Evolutionary conservation across 345 rosid species (phyloP), one percentile per base, ranked within the genome.

Genomic region (Lenwebbia sp.): DNA sequence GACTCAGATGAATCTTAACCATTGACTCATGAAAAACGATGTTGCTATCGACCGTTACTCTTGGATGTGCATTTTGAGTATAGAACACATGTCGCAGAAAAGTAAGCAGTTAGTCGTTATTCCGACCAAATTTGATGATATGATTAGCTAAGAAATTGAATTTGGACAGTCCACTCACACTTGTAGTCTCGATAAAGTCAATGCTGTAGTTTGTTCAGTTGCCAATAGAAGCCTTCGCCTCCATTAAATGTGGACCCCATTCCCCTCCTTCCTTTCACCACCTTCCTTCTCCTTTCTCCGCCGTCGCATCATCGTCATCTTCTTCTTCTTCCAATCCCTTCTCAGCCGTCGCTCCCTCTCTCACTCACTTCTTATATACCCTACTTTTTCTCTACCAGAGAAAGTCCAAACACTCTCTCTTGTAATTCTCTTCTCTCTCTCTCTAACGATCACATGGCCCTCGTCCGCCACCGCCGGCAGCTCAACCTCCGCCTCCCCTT

Each of bases 391-490:
- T 70, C 76, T 21, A 60, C 74, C 74, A 28, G 21, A 28, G 74
- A 65, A n/a, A n/a, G 23, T 65, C 44, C 76, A 65, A 30, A 2
- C 12, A 33, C 23, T 65, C 26, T 54, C 26, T 22, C 57, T 54
- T n/a, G n/a, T n/a, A n/a, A n/a, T n/a, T 22, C 10, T 55, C 58
- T 55, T 55, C 58, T 55, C 47, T 37, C 23, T 65, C 44, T 30
- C 41, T 30, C 44, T 41, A 4, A 33, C 75, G 6, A 8, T 33
- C 78, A 4, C 78, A 70, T 70, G 78, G 78, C 95, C 15, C 92
- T 94, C 49, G 95, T 95, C 82, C 84, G 54, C 89, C 82, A 47
- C 92, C 54, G 25, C 88, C 62, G 44, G 85, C 33, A 28, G 28
- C 82, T 40, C 81, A 81, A 6, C 82, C 70, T 54, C 89, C 12